A percentile compares a stretch with the other conserved stretches of the same genome.
Conservation (phyloP, 1,284 basidiomycete species). For the Tremellales sp. region DNA sequence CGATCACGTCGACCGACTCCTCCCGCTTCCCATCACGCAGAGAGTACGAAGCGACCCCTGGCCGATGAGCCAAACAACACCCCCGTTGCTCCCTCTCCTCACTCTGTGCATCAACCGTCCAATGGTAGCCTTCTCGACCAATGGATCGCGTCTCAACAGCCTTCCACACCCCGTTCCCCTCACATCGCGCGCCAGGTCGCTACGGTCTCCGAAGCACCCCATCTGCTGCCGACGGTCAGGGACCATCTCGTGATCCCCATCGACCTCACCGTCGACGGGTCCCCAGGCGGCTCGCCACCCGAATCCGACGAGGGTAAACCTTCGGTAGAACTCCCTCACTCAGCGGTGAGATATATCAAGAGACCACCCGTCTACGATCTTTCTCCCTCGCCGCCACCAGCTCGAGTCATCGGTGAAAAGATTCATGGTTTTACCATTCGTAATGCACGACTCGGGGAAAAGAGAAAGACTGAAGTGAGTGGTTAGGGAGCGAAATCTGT, state of each 20-base stretch:
- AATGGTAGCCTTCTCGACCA: not conserved
- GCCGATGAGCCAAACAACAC: too few relatives aligned
- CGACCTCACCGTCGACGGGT: slow-evolving; percentile 8
- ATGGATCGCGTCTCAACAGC: not conserved
- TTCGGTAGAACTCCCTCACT: slow-evolving; percentile 27
- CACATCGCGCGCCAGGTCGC: not conserved
- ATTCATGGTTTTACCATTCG: too few relatives aligned
- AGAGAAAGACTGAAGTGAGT: too few relatives aligned
- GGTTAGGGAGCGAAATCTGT: too few relatives aligned
- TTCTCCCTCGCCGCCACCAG: too few relatives aligned
- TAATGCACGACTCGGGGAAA: too few relatives aligned
- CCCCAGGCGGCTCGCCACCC: slow-evolving; percentile 27
- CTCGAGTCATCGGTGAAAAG: too few relatives aligned
- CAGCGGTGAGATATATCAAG: slow-evolving; percentile 23
- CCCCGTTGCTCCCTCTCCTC: not conserved
- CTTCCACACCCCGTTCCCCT: not conserved
- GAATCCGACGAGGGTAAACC: slow-evolving; percentile 33
- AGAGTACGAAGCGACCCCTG: too few relatives aligned
- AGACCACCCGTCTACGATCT: slow-evolving; percentile 16
- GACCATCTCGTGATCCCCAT: slow-evolving; percentile 10
- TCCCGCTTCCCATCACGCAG: too few relatives aligned
- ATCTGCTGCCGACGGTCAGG: not conserved
- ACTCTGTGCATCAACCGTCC: not conserved
- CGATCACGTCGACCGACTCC: not conserved
- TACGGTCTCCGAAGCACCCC: not conserved